Conservation (phyloP, 2,329 filamentous ascomycete genomes). For the Verticillium klebahnii region DNA sequence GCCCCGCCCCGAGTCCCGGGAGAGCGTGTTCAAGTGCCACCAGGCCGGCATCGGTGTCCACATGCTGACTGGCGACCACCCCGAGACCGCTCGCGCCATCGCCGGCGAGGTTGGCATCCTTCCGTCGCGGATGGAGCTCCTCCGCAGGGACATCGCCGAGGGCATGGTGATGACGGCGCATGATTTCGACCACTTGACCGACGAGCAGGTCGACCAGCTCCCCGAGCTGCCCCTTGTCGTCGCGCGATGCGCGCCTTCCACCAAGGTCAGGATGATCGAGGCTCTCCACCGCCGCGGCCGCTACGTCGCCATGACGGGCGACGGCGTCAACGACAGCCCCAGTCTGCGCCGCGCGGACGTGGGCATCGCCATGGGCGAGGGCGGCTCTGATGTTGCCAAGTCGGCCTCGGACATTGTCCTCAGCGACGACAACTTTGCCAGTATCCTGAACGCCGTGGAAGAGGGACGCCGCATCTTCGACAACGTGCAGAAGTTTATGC, state of each 20-base stretch:
- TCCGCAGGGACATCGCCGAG: slow-evolving; percentile 46
- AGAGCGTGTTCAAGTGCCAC: slow-evolving; percentile 49
- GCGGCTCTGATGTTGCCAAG: slow-evolving; percentile 66
- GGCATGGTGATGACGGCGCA: slow-evolving; percentile 59
- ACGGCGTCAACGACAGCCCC: slow-evolving; percentile 67
- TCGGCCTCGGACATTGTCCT: slow-evolving; percentile 61
- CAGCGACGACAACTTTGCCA: slow-evolving; percentile 63
- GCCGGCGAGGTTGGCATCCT: slow-evolving; percentile 57
- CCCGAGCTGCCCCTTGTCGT: slow-evolving; percentile 62
- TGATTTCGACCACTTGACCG: slow-evolving; percentile 59
- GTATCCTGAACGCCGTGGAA: slow-evolving; percentile 43
- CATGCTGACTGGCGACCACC: slow-evolving; percentile 63
- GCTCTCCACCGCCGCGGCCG: slow-evolving; percentile 60
- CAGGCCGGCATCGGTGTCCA: slow-evolving; percentile 57
- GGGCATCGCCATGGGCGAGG: slow-evolving; percentile 65
- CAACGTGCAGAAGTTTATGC: slow-evolving; percentile 67
- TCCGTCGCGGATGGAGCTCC: slow-evolving; percentile 36
- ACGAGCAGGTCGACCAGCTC: slow-evolving; percentile 57
- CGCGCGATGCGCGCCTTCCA: slow-evolving; percentile 65
- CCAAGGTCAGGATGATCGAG: slow-evolving; percentile 71
- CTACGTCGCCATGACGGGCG: slow-evolving; percentile 66
- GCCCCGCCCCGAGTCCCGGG: slow-evolving; percentile 56
- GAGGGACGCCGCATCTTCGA: slow-evolving; percentile 66
- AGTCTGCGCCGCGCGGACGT: slow-evolving; percentile 64
- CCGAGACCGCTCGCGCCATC: slow-evolving; percentile 56